Conservation (phyloP, 345 rosid species). For the Lumnitzera racemosa region DNA sequence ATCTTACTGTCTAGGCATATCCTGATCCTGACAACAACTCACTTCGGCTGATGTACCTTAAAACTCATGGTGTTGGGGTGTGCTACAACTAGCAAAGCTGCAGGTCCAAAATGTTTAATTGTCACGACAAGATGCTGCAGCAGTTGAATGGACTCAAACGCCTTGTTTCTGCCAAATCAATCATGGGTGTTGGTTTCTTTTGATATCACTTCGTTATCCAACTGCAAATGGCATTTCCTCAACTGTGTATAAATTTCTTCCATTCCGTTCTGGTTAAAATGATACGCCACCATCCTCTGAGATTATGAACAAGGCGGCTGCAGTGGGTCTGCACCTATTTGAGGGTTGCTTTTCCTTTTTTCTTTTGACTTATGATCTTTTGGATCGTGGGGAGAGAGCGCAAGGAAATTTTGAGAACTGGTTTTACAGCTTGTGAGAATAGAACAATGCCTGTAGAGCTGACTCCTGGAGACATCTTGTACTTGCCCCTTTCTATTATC, state of each 20-base stretch:
- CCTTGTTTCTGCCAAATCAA: no score
- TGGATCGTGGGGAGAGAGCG: conserved; percentile 1
- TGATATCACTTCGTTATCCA: conserved; percentile 9
- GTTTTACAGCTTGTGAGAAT: conserved; percentile 15
- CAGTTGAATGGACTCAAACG: neutral
- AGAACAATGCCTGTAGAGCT: conserved; percentile 18
- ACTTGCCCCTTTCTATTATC: conserved; percentile 15
- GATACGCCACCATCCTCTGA: neutral
- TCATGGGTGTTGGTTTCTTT: neutral
- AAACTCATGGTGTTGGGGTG: neutral
- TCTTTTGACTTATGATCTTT: neutral
- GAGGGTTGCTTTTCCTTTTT: conserved; percentile 2
- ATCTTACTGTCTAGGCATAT: conserved; percentile 29
- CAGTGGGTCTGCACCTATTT: neutral
- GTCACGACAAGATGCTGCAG: conserved; percentile 7
- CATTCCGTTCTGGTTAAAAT: conserved; percentile 6
- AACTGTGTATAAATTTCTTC: conserved; percentile 46
- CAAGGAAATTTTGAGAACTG: conserved; percentile 10
- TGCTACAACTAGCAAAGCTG: conserved; percentile 5
- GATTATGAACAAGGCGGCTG: neutral
- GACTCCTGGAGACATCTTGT: conserved; percentile 32
- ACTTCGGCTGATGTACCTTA: neutral
- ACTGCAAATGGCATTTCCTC: conserved; percentile 29
- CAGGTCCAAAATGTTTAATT: neutral
- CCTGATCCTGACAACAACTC: conserved; percentile 3